These are phyloP conservation scores for Flaveria linearis DNA, from an alignment of 129 eudicot genomes.

Conservation along the genomic window DNA sequence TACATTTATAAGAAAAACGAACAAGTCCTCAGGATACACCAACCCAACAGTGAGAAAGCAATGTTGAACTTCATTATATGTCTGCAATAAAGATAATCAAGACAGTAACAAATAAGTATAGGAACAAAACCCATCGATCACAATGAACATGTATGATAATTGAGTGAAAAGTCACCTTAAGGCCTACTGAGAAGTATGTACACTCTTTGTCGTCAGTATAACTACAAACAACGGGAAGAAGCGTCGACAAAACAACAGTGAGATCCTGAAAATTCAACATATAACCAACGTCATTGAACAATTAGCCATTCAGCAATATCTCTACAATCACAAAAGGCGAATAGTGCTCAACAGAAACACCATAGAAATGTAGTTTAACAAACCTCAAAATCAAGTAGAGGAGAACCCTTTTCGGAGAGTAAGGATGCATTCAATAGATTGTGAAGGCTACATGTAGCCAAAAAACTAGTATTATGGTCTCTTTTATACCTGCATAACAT, in stretches of 20 bases:
- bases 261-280: constrained; percentile 72
- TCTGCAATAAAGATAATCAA: constrained; percentile 55
- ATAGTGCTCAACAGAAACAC: constrained; percentile 7
- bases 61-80: constrained; percentile 93
- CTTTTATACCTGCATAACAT: constrained; percentile 59
- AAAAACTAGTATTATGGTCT: constrained; percentile 75
- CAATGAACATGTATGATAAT: neutral
- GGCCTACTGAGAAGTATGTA: constrained; percentile 70
- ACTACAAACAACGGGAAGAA: constrained; percentile 81
- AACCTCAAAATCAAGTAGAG: constrained; percentile 94
- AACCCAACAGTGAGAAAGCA: constrained; percentile 84
- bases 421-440: constrained; percentile 80
- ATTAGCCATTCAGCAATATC: neutral
- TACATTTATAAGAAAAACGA: constrained; percentile 80
- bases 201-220: constrained; percentile 61
- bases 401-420: constrained; percentile 73
- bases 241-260: constrained; percentile 76
- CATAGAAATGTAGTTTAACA: constrained; percentile 23
- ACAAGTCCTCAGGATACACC: constrained; percentile 89
- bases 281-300: constrained; percentile 24
- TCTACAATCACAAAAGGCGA: constrained; percentile 12
- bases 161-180: constrained; percentile 57
- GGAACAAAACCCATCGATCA: constrained; percentile 13
- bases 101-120: constrained; percentile 16
- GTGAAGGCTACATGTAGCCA: constrained; percentile 90